Evolutionary conservation across 192 early-diverging fungal genomes (phyloP).

Genomic region (Gamsiella multidivaricata): DNA sequence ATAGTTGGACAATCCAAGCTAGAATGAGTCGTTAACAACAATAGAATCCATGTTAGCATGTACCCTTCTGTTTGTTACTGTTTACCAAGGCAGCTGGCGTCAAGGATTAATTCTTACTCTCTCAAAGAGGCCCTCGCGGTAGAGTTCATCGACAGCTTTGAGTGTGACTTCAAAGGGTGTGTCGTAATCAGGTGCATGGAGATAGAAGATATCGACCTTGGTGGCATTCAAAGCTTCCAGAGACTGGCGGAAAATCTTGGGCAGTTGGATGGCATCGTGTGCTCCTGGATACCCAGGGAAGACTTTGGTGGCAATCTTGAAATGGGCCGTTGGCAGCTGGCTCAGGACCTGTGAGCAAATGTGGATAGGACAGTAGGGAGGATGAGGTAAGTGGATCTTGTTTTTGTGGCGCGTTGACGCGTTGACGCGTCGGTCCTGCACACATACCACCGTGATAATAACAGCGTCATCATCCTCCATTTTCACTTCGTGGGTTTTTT

Average conservation of each 20-base stretch:
- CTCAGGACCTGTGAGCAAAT: no score
- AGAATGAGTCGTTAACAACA: not conserved
- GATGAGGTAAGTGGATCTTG: no score
- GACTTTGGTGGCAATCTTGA: slow-evolving; percentile 62
- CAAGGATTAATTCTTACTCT: slow-evolving; percentile 6
- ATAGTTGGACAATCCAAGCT: slow-evolving; percentile 53
- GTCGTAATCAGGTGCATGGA: slow-evolving; percentile 69
- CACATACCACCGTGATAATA: no score
- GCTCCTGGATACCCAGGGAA: slow-evolving; percentile 5
- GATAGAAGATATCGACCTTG: slow-evolving; percentile 72
- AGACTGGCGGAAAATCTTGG: slow-evolving; percentile 47
- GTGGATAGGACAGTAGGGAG: no score
- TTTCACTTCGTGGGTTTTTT: slow-evolving; percentile 9
- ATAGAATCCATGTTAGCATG: not conserved
- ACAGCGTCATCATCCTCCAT: no score
- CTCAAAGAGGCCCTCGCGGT: slow-evolving; percentile 61
- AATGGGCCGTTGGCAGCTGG: slow-evolving; percentile 28
- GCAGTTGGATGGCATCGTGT: no score
- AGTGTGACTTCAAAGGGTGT: slow-evolving; percentile 65
- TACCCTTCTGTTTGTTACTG: no score
- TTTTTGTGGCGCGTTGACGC: no score
- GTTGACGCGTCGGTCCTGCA: no score
- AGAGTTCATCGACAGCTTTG: slow-evolving; percentile 66
- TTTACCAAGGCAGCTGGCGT: slow-evolving; percentile 6
- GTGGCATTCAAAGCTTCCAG: slow-evolving; percentile 57